phyloP scores from a whole-genome alignment of 345 rosid species.

The Gossypium australe region DNA sequence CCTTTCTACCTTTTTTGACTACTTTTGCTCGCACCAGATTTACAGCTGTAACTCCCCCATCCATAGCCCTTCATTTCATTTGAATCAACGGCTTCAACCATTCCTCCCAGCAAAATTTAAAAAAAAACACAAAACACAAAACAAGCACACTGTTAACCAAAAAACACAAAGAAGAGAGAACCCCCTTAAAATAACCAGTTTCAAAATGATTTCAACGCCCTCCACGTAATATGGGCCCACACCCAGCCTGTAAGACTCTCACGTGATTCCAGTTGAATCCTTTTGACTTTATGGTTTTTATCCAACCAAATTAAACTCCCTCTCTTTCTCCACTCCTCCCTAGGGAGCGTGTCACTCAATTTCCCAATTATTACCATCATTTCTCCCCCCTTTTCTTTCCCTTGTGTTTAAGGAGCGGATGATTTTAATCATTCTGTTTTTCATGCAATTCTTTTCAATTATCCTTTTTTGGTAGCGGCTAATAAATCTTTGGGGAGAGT shows the following conservation, averaged over 20 bases:
- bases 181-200: constrained; percentile 14
- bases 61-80: constrained; percentile 15
- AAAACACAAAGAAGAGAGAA: not conserved
- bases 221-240: constrained; percentile 48
- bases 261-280: constrained; percentile 43
- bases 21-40: constrained; percentile 14
- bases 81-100: constrained; percentile 34
- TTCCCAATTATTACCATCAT: not conserved
- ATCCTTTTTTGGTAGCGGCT: not conserved
- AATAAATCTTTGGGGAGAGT: not conserved
- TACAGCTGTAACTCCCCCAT: constrained; percentile 46
- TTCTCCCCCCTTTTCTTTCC: not conserved
- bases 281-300: constrained; percentile 26
- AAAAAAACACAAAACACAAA: no score
- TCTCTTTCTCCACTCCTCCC: not conserved
- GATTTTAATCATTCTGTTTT: not conserved
- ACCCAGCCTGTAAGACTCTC: constrained; percentile 61
- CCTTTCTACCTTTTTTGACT: constrained; percentile 26
- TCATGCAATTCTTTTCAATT: not conserved
- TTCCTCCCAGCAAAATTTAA: not conserved
- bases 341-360: constrained; percentile 19
- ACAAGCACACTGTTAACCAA: not conserved
- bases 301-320: not conserved
- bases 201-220: constrained; percentile 28
- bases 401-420: not conserved